These are phyloP conservation scores for Lachnellula hyalina DNA, from an alignment of 2,329 filamentous ascomycete genomes.

Conservation along the genomic window DNA sequence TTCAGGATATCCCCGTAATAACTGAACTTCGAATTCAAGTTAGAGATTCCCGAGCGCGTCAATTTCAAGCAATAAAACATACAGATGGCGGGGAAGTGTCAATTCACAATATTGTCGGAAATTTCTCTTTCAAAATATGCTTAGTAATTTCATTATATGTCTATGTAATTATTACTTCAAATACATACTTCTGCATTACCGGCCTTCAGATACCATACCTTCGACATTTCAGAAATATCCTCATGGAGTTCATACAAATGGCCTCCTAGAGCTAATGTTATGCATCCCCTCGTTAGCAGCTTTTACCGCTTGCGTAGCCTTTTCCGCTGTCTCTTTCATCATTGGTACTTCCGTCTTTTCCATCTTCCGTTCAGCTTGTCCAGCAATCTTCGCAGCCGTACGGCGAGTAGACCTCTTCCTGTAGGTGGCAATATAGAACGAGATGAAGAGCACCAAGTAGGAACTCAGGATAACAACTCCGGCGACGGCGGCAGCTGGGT, in stretches of 20 bases:
- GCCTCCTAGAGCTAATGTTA: slow-evolving; percentile 10
- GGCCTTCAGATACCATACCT: neutral
- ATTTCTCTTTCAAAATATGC: no score
- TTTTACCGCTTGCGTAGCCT: slow-evolving; percentile 8
- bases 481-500: slow-evolving; percentile 23
- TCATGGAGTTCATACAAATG: slow-evolving; percentile 1
- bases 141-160: no score
- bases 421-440: slow-evolving; percentile 27
- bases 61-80: no score
- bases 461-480: slow-evolving; percentile 23
- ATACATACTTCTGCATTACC: neutral
- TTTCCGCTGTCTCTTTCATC: slow-evolving; percentile 11
- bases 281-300: slow-evolving; percentile 10
- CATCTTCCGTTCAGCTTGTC: slow-evolving; percentile 11
- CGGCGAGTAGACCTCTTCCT: slow-evolving; percentile 26
- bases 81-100: no score
- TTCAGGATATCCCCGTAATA: no score
- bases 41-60: no score
- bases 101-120: no score
- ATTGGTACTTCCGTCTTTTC: slow-evolving; percentile 14
- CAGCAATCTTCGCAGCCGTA: slow-evolving; percentile 36
- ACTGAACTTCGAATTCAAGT: no score
- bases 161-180: no score
- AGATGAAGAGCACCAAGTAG: slow-evolving; percentile 27
- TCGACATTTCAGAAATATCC: no score